Percentiles rank a stretch among this genome's conserved stretches.
Conservation (phyloP, 768 basidiomycete genomes). For the Russula compacta region DNA sequence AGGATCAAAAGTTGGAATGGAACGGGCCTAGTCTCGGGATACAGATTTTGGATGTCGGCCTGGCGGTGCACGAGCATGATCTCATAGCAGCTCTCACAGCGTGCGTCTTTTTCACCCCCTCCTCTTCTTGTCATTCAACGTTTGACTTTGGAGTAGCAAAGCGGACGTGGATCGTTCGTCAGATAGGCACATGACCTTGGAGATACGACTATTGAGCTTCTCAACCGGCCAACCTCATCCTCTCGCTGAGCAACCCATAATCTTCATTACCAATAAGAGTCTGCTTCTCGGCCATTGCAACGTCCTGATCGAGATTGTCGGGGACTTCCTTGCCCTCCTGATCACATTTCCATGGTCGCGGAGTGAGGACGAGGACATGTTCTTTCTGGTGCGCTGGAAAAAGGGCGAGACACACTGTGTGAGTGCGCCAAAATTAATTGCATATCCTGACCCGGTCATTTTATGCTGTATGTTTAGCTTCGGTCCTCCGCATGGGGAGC, state of each 20-base stretch:
- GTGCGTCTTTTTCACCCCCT: not conserved
- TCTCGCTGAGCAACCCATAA: constrained; percentile 7
- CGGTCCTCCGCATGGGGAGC: constrained; percentile 9
- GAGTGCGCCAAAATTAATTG: constrained; percentile 9
- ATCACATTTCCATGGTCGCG: constrained; percentile 11
- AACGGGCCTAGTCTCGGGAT: not conserved
- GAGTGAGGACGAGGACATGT: constrained; percentile 11
- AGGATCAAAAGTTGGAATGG: not conserved
- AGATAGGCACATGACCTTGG: not conserved
- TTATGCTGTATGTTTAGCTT: constrained; percentile 1
- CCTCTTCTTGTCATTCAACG: not conserved
- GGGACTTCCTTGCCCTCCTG: constrained; percentile 13
- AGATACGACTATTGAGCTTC: constrained; percentile 15
- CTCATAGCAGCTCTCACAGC: constrained; percentile 13
- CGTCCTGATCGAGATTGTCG: constrained; percentile 17
- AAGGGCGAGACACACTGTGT: constrained; percentile 21
- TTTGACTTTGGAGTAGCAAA: not conserved
- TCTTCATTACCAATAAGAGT: constrained; percentile 8
- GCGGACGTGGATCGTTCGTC: not conserved
- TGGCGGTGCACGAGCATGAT: constrained; percentile 18
- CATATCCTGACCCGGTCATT: not conserved
- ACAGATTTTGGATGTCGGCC: constrained; percentile 15
- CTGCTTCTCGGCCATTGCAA: constrained; percentile 6
- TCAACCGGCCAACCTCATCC: constrained; percentile 15
- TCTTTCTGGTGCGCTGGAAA: constrained; percentile 25